A percentile compares a stretch with the other conserved stretches of the same genome.
phyloP scores from a whole-genome alignment of 2,329 filamentous ascomycete genomes.

The Raffaelea deltoideospora region DNA sequence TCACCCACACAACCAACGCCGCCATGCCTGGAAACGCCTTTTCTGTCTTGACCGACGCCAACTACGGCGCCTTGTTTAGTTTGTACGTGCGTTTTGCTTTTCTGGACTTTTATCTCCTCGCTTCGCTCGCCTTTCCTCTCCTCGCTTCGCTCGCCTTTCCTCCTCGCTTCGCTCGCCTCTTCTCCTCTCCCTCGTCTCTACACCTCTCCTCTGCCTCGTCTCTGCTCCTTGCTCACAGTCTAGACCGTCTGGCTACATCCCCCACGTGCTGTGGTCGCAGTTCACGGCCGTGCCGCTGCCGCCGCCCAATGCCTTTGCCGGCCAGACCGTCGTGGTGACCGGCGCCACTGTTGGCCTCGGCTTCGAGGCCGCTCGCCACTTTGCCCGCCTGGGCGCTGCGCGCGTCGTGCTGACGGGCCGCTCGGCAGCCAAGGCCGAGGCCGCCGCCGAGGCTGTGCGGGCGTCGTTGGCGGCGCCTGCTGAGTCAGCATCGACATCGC shows the following conservation, averaged over 20 bases:
- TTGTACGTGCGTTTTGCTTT: not conserved
- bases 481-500: no score
- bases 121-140: not conserved
- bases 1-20: not conserved
- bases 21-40: constrained; percentile 1
- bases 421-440: constrained; percentile 18
- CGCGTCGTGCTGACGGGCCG: constrained; percentile 24
- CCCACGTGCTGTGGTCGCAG: constrained; percentile 9
- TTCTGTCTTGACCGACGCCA: constrained; percentile 5
- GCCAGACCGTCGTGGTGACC: constrained; percentile 20
- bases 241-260: constrained; percentile 1
- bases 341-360: constrained; percentile 24
- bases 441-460: constrained; percentile 22
- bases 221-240: not conserved
- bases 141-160: not conserved
- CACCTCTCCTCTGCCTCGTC: not conserved
- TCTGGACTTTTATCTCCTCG: not conserved
- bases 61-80: constrained; percentile 3
- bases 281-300: constrained; percentile 11
- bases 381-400: constrained; percentile 19
- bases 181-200: not conserved
- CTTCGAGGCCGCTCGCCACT: constrained; percentile 21
- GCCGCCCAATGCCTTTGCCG: constrained; percentile 9
- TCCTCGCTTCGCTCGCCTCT: not conserved
- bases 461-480: constrained; percentile 11